Evolutionary conservation across 768 basidiomycete genomes (phyloP).

Genomic region (Daedalea quercina): DNA sequence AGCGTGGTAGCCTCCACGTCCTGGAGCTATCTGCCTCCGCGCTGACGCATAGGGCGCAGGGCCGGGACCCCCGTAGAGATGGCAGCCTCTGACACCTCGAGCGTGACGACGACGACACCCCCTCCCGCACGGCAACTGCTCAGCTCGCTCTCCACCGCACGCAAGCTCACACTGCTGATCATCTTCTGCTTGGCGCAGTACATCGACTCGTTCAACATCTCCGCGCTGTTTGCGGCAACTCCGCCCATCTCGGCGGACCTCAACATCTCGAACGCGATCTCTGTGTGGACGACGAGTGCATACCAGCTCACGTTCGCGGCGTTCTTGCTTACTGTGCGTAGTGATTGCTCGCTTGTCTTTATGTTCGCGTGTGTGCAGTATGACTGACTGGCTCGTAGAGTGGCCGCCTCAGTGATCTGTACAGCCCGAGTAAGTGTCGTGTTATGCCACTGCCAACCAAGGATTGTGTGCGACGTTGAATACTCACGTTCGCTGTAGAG

Average conservation of each 20-base stretch:
- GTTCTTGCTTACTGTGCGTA: conserved; percentile 20
- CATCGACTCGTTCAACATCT: conserved; percentile 23
- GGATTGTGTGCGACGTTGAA: not conserved
- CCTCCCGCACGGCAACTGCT: too few species aligned
- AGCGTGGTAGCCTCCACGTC: too few species aligned
- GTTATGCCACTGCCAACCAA: not conserved
- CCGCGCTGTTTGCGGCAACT: conserved; percentile 16
- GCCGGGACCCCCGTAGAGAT: too few species aligned
- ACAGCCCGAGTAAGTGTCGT: conserved; percentile 17
- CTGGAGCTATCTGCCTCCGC: too few species aligned
- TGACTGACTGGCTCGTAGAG: conserved; percentile 8
- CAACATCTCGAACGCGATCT: conserved; percentile 8
- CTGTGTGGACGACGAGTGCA: conserved; percentile 22
- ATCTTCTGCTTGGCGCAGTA: conserved; percentile 25
- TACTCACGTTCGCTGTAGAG: conserved; percentile 6
- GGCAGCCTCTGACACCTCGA: too few species aligned
- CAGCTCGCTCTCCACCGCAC: conserved; percentile 3
- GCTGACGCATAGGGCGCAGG: too few species aligned
- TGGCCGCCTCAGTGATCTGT: conserved; percentile 20
- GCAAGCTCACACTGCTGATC: conserved; percentile 17
- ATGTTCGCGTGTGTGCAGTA: not conserved
- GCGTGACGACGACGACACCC: too few species aligned
- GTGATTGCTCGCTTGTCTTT: not conserved
- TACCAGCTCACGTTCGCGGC: conserved; percentile 26
- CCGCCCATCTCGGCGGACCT: conserved; percentile 13